Percentiles rank a stretch among this genome's conserved stretches.
Evolutionary conservation across 2,329 filamentous ascomycete genomes (phyloP).

Genomic region (Neofusicoccum kwambonambiense): DNA sequence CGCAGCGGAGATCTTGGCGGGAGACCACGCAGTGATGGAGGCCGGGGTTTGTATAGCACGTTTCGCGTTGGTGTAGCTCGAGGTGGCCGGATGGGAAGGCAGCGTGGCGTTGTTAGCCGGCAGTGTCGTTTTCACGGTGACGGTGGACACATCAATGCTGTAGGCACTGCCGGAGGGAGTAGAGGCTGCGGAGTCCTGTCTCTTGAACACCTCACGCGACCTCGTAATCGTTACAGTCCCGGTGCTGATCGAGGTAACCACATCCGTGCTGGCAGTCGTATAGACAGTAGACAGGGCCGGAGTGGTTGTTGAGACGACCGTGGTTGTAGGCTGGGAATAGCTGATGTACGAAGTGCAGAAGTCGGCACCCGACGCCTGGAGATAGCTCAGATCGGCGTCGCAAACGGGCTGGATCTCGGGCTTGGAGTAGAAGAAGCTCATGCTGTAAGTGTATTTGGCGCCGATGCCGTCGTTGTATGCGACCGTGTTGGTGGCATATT

Average conservation of each 20-base stretch:
- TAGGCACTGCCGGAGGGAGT: no score
- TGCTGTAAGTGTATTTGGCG: conserved; percentile 2
- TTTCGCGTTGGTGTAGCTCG: no score
- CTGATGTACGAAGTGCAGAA: conserved; percentile 1
- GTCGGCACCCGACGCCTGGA: not conserved
- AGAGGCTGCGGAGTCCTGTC: no score
- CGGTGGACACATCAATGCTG: not conserved
- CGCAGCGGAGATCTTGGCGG: not conserved
- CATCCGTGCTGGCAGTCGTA: not conserved
- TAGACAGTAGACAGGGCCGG: not conserved
- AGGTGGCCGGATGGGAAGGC: no score
- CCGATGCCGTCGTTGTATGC: not conserved
- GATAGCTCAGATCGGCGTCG: not conserved
- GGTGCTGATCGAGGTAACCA: not conserved
- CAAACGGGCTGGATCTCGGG: not conserved
- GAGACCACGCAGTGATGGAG: not conserved
- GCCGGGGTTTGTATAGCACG: not conserved
- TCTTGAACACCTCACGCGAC: no score
- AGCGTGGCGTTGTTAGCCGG: not conserved
- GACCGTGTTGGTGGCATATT: not conserved
- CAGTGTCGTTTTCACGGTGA: not conserved
- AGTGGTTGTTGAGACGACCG: not conserved
- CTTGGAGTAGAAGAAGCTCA: conserved; percentile 7
- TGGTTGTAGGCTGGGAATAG: not conserved
- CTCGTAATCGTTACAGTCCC: not conserved